Percentiles rank a stretch among this genome's conserved stretches.
Evolutionary conservation across 805 yeast genomes (phyloP).

Genomic region (Ogataea pignaliae): DNA sequence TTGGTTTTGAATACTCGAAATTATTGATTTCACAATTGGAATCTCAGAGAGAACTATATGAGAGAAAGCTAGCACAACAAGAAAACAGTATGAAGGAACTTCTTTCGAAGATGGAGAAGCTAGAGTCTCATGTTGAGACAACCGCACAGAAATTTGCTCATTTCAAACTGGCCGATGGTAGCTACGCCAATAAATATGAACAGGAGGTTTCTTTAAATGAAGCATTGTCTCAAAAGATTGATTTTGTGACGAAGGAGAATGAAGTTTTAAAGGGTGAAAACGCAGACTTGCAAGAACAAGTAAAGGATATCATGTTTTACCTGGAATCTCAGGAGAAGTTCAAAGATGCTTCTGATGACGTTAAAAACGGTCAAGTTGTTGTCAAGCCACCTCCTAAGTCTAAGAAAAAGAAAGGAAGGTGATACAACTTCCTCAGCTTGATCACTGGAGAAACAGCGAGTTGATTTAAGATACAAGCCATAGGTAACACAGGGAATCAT

Average conservation of each 20-base stretch:
- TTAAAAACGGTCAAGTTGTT: constrained; percentile 64
- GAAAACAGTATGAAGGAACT: constrained; percentile 9
- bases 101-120: constrained; percentile 5
- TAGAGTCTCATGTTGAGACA: constrained; percentile 4
- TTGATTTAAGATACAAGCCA: no score
- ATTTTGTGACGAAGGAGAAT: constrained; percentile 30
- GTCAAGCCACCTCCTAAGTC: constrained; percentile 26
- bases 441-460: no score
- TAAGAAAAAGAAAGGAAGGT: constrained; percentile 7
- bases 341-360: constrained; percentile 65
- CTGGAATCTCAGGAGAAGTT: constrained; percentile 70
- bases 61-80: constrained; percentile 40
- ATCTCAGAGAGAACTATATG: constrained; percentile 81
- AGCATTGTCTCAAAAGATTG: constrained; percentile 37
- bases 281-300: constrained; percentile 55
- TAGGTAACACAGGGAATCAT: no score
- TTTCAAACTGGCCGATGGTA: constrained; percentile 13
- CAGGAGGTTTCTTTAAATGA: constrained; percentile 47
- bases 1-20: constrained; percentile 75
- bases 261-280: constrained; percentile 35
- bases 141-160: constrained; percentile 17
- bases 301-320: constrained; percentile 75
- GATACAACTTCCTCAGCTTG: neutral
- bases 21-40: constrained; percentile 75
- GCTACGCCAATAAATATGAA: constrained; percentile 26